Base-by-base conservation (phyloP, 495 filamentous ascomycete genomes). In the Penicillium paxilli region DNA sequence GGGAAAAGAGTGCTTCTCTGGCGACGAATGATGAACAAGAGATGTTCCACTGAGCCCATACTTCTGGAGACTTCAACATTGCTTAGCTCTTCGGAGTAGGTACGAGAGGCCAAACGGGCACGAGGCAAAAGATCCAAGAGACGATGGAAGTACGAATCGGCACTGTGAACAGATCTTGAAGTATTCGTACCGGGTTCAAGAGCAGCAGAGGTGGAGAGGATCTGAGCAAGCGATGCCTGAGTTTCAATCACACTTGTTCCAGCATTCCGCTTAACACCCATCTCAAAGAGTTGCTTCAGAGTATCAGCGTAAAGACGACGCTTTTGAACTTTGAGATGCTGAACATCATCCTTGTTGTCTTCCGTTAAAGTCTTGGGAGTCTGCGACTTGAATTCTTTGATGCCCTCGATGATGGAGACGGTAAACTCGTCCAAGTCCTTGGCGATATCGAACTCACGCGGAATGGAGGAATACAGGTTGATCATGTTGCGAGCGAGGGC, bases 221-320 rank as follows among this genome's bases (percentile, higher is more conserved):
- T 77, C 19, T 81, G 76, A 11, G 87, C 76, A 11, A 89, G 73
- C 4, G 87, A 85, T 26, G 79, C 76, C 70, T 99, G 95, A 35
- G 83, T 82, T 26, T 80, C 79, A 8, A 97, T 78, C 40, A 84
- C 65, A 55, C 85, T 83, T 24, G 77, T 81, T 53, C 87, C 82
- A 19, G 93, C 75, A 64, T 91, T 96, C 12, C 84, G 83, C 59
- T 87, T 87, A 51, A 98, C 82, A 17, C 95, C 95, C 91, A 98
- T 96, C 21, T 87, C 81, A 20, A 90, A 84, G 2, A 97, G 70
- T 6, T 80, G 81, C 62, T 88, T 90, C 50, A 99, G 73, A 0
- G 88, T 90, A 57, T 98, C 93, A 1, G 89, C 86, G 57, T 93
- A 94, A 12, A 96, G 83, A 58, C 88, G 91, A n/a, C 90, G 85